Conservation (phyloP, 257 asterid species). For the Nicotiana undulata region DNA sequence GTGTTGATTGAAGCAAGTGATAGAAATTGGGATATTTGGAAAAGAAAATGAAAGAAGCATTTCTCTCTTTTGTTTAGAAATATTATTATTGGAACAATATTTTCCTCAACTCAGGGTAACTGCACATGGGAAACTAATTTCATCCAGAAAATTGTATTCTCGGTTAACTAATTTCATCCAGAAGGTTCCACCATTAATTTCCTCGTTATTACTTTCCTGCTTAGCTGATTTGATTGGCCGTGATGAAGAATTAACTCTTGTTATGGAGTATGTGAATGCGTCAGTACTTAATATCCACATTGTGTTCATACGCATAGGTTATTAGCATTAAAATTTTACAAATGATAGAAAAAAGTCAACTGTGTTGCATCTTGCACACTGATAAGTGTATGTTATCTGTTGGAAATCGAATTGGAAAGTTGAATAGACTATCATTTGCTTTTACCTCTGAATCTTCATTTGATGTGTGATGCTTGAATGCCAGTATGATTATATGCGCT, state of each 20-base stretch:
- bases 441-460: not conserved
- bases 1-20: not conserved
- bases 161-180: not conserved
- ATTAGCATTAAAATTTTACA: not conserved
- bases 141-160: not conserved
- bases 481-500: not conserved
- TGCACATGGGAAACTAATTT: not conserved
- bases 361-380: not conserved
- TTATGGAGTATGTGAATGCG: not conserved
- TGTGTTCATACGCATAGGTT: not conserved
- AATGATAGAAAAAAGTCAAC: not conserved
- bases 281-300: not conserved
- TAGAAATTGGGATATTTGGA: not conserved
- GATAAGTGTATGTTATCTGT: not conserved
- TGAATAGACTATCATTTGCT: not conserved
- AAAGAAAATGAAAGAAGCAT: not conserved
- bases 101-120: not conserved
- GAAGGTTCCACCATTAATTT: not conserved
- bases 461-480: not conserved
- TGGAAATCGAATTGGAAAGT: not conserved
- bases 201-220: not conserved
- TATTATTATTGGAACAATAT: not conserved
- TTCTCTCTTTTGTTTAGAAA: not conserved
- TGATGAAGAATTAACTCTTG: not conserved
- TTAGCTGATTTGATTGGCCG: not conserved